Evolutionary conservation across 1,284 basidiomycete species (phyloP).

Genomic region (Puccinia novopanici): DNA sequence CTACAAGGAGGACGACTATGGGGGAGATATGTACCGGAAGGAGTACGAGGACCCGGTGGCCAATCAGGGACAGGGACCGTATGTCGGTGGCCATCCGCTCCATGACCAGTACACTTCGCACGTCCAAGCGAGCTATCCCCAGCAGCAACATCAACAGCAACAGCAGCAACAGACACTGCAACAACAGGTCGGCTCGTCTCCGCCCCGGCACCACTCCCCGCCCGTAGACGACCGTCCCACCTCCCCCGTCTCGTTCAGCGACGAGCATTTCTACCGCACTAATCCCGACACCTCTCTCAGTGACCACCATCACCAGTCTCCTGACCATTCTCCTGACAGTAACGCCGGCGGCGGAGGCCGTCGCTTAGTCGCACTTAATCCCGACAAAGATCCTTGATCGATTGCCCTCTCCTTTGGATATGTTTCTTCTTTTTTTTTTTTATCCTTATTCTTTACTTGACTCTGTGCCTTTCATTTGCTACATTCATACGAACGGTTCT

Average conservation of each 20-base stretch:
- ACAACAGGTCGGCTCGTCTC: neutral
- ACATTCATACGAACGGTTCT: too few relatives aligned
- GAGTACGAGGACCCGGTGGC: conserved; percentile 1
- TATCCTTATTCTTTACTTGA: too few relatives aligned
- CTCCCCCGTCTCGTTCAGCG: conserved; percentile 12
- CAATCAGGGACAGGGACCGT: neutral
- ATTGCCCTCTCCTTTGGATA: neutral
- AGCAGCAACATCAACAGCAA: too few relatives aligned
- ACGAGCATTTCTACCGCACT: conserved; percentile 20
- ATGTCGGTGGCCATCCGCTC: neutral
- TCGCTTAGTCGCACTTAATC: conserved; percentile 24
- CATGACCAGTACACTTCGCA: neutral
- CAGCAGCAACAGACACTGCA: neutral
- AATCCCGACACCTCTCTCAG: neutral
- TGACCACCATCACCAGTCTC: neutral
- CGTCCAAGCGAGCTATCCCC: neutral
- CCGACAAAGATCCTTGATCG: conserved; percentile 16
- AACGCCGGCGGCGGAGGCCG: neutral
- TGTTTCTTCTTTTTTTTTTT: too few relatives aligned
- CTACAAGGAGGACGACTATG: neutral
- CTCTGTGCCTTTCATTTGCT: too few relatives aligned
- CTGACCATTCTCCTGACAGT: neutral
- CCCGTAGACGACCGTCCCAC: neutral
- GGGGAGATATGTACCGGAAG: neutral
- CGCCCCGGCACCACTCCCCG: neutral